Evolutionary conservation across 1,139 yeast genomes (phyloP).

Genomic region (Hansenula sp.): DNA sequence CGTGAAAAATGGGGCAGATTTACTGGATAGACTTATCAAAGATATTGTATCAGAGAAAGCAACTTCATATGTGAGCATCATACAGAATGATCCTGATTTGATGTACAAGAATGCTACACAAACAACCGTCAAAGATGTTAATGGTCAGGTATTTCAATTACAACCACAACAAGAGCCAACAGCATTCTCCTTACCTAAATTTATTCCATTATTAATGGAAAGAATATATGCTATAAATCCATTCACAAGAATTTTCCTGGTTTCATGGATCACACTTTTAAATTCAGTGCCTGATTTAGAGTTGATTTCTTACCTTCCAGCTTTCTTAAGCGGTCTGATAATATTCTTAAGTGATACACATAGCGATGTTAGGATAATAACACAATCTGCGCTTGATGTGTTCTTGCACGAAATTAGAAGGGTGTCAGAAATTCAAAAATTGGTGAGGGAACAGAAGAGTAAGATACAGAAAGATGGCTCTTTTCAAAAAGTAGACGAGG

Average conservation of each 20-base stretch:
- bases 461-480: constrained; percentile 6
- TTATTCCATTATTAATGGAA: constrained; percentile 86
- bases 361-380: constrained; percentile 82
- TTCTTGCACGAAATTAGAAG: constrained; percentile 78
- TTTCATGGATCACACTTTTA: constrained; percentile 86
- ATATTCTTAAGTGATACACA: constrained; percentile 80
- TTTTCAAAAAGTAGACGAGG: background rate
- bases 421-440: constrained; percentile 59
- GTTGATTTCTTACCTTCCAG: constrained; percentile 80
- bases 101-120: constrained; percentile 43
- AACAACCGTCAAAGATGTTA: constrained; percentile 40
- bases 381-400: constrained; percentile 70
- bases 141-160: constrained; percentile 60
- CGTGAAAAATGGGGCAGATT: constrained; percentile 94
- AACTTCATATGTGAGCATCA: constrained; percentile 80
- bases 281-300: constrained; percentile 94
- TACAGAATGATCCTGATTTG: constrained; percentile 48
- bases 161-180: constrained; percentile 62
- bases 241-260: constrained; percentile 83
- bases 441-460: constrained; percentile 16
- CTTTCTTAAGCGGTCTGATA: constrained; percentile 81
- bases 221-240: constrained; percentile 92
- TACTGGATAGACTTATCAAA: constrained; percentile 83
- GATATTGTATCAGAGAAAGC: constrained; percentile 97
- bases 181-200: constrained; percentile 83